Percentiles rank a stretch among this genome's conserved stretches.
These are phyloP conservation scores for Xerocomellus dryophilus DNA, from an alignment of 768 basidiomycete genomes.

Conservation along the genomic window DNA sequence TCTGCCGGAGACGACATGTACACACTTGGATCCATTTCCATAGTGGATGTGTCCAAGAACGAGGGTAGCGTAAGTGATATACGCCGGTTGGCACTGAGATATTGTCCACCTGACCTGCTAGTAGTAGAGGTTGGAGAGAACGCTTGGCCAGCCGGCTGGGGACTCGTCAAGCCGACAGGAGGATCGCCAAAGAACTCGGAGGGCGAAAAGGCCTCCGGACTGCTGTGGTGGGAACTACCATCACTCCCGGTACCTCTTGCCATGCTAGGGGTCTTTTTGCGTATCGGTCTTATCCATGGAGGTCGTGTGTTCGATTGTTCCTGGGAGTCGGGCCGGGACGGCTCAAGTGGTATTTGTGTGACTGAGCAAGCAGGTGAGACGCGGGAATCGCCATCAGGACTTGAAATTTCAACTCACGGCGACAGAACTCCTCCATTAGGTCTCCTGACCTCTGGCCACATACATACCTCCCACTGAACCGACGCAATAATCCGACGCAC, in stretches of 20 bases:
- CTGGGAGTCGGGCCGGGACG: conserved; percentile 50
- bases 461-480: conserved; percentile 89
- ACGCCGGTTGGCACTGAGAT: conserved; percentile 25
- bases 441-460: conserved; percentile 90
- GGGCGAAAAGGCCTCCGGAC: conserved; percentile 64
- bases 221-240: conserved; percentile 46
- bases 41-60: conserved; percentile 32
- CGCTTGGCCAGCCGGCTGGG: conserved; percentile 22
- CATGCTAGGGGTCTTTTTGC: conserved; percentile 62
- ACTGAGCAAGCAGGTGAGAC: conserved; percentile 40
- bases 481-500: conserved; percentile 80
- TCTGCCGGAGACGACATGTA: conserved; percentile 56
- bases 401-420: conserved; percentile 47
- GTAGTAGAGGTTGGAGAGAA: conserved; percentile 22
- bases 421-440: conserved; percentile 93
- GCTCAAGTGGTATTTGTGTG: conserved; percentile 84
- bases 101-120: conserved; percentile 16
- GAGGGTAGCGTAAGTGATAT: conserved; percentile 23
- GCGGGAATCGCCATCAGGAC: not conserved
- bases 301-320: conserved; percentile 53
- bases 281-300: conserved; percentile 88
- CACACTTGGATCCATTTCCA: conserved; percentile 50
- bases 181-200: conserved; percentile 63
- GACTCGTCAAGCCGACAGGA: conserved; percentile 19
- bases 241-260: conserved; percentile 44